Base-by-base conservation (phyloP, 139 green algal genomes). In the Diplosphaera chodatii region DNA sequence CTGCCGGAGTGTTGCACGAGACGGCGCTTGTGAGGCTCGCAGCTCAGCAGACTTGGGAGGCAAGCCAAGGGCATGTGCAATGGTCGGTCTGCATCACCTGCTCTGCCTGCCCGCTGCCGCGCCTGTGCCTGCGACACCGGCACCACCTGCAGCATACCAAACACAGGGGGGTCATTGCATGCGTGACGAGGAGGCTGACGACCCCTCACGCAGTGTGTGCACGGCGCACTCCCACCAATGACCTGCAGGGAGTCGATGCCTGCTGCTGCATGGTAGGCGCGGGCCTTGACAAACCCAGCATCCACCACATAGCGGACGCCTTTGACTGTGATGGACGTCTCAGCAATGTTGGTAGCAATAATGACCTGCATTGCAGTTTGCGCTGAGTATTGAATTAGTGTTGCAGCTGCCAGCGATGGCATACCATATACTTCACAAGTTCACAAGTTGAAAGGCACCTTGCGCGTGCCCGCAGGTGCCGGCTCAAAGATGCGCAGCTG, bases 281-380 rank as follows among this genome's bases (percentile, higher is more conserved):
- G 81, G 1, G 85, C 67, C 82, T 98, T 98, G 37, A 96, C 91
- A 64, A 96, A 77, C 10, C 86, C 86, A 1, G 83, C 83, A 78
- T 96, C 91, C 6, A 96, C 69, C 3, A 96, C 89, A 76, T 89
- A 96, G 21, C 84, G 76, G 64, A 97, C 89, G 1, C 93, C 93
- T 0, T 82, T 66, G 21, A 98, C 93, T 40, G 93, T 97, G 71
- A 98, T 83, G 66, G 89, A 95, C 1, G 93, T 98, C 72, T 98
- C 93, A 0, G 93, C 92, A 48, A 98, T 96, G 83, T 98, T 98
- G 31, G 93, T 98, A 18, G 88, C 86, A 30, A 98, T 74, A 55
- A 98, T 90, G 33, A 89, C 82, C 80, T 85, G 80, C 69, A 31
- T 3, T 3, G 4, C 22, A 27, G 48, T 21, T 48, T 48, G 37